These are phyloP conservation scores for Suillus hirtellus DNA, from an alignment of 768 basidiomycete species.

Conservation along the genomic window DNA sequence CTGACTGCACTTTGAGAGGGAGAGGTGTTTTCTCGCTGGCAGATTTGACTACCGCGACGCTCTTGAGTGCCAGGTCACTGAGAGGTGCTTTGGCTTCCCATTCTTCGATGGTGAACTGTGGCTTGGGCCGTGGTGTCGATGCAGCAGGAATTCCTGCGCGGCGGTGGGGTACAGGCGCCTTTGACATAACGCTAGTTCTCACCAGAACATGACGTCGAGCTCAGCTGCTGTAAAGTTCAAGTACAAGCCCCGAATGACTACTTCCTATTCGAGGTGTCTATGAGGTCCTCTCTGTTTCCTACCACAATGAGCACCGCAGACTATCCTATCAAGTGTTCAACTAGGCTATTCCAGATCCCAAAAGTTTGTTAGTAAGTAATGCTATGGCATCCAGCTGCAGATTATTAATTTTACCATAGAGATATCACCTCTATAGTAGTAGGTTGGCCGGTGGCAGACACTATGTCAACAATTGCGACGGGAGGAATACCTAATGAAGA, in stretches of 20 bases:
- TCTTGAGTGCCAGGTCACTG: slow-evolving; percentile 64
- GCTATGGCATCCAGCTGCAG: background rate
- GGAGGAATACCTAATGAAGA: background rate
- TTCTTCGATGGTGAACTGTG: slow-evolving; percentile 73
- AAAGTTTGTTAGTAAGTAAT: background rate
- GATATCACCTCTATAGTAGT: background rate
- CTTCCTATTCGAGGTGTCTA: slow-evolving; percentile 3
- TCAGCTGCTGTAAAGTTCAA: background rate
- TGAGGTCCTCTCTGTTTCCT: background rate
- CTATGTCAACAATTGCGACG: background rate
- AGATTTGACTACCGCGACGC: slow-evolving; percentile 61
- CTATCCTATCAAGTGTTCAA: background rate
- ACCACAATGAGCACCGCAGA: background rate
- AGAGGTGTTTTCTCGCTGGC: slow-evolving; percentile 61
- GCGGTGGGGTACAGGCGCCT: slow-evolving; percentile 17
- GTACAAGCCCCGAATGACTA: background rate
- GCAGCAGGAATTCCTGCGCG: slow-evolving; percentile 29
- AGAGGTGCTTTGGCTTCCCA: slow-evolving; percentile 88
- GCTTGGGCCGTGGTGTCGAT: slow-evolving; percentile 37
- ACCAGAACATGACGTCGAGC: slow-evolving; percentile 9
- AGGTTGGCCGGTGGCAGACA: too few relatives aligned
- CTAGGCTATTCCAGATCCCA: background rate
- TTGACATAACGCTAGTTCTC: slow-evolving; percentile 9
- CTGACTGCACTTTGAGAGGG: slow-evolving; percentile 68
- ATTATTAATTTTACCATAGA: background rate